Evolutionary conservation across 2,329 filamentous ascomycete species (phyloP).

Genomic region (Aspergillus sp.): DNA sequence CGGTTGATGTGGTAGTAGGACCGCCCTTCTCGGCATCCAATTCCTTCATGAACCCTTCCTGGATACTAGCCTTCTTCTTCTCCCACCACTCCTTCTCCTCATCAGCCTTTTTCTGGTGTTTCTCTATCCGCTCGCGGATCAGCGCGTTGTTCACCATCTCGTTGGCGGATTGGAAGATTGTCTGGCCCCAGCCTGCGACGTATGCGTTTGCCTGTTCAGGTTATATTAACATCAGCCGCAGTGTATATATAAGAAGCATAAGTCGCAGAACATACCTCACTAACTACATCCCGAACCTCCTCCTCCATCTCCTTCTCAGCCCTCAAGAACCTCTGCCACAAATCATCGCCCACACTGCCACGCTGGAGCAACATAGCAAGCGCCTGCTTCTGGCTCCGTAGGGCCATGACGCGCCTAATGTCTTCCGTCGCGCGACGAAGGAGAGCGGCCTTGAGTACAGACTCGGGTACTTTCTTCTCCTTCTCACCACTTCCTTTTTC

Average conservation of each 20-base stretch:
- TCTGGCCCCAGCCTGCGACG: slow-evolving; percentile 84
- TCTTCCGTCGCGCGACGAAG: slow-evolving; percentile 89
- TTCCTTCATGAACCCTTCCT: slow-evolving; percentile 82
- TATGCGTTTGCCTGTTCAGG: slow-evolving; percentile 82
- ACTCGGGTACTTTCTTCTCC: slow-evolving; percentile 80
- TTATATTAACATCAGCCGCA: slow-evolving; percentile 19
- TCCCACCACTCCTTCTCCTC: slow-evolving; percentile 93
- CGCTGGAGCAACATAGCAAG: slow-evolving; percentile 81
- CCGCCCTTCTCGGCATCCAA: slow-evolving; percentile 53
- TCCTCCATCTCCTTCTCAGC: slow-evolving; percentile 98
- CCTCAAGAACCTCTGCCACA: slow-evolving; percentile 88
- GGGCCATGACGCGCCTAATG: slow-evolving; percentile 86
- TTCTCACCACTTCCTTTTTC: slow-evolving; percentile 36
- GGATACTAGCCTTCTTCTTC: slow-evolving; percentile 74
- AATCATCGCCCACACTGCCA: slow-evolving; percentile 91
- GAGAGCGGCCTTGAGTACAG: slow-evolving; percentile 83
- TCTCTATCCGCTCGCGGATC: slow-evolving; percentile 74
- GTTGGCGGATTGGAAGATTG: slow-evolving; percentile 96
- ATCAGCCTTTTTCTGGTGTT: slow-evolving; percentile 71
- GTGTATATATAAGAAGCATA: background rate
- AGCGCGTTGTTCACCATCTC: slow-evolving; percentile 87
- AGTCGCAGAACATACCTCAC: slow-evolving; percentile 66
- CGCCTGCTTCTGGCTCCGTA: slow-evolving; percentile 86
- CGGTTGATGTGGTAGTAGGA: slow-evolving; percentile 14
- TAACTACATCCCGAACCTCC: slow-evolving; percentile 90